These are phyloP conservation scores for Asterella californica DNA, from an alignment of 225 moss, liverwort and hornwort species.

Conservation along the genomic window DNA sequence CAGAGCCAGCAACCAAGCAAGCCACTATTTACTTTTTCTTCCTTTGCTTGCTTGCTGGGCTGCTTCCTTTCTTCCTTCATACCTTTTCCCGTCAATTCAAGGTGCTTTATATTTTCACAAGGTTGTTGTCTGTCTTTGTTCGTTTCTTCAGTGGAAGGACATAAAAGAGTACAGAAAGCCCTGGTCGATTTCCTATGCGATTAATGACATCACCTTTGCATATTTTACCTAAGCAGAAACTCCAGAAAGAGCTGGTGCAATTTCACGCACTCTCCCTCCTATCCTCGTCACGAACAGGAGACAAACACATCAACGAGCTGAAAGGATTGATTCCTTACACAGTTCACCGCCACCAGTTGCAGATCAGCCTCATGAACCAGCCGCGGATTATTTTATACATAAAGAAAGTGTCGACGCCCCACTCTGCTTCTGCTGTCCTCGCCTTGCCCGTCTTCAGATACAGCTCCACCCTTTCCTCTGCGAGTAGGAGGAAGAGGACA, in stretches of 20 bases:
- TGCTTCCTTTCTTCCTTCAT: no score
- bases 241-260: not conserved
- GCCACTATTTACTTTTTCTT: not conserved
- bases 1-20: not conserved
- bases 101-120: not conserved
- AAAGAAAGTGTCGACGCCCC: not conserved
- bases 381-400: not conserved
- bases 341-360: conserved; percentile 10
- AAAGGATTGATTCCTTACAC: conserved; percentile 6
- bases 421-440: no score
- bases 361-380: not conserved
- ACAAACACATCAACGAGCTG: not conserved
- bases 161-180: not conserved
- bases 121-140: not conserved
- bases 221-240: no score
- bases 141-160: not conserved
- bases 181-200: not conserved
- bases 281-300: conserved; percentile 8
- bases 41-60: not conserved
- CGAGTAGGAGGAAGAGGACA: no score
- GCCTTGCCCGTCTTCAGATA: no score
- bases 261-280: not conserved
- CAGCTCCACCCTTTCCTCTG: no score
- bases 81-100: not conserved
- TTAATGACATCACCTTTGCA: not conserved